Evolutionary conservation across 2,329 filamentous ascomycete genomes (phyloP), one percentile per base, ranked within the genome.

Genomic region (Xylariaceae sp.): DNA sequence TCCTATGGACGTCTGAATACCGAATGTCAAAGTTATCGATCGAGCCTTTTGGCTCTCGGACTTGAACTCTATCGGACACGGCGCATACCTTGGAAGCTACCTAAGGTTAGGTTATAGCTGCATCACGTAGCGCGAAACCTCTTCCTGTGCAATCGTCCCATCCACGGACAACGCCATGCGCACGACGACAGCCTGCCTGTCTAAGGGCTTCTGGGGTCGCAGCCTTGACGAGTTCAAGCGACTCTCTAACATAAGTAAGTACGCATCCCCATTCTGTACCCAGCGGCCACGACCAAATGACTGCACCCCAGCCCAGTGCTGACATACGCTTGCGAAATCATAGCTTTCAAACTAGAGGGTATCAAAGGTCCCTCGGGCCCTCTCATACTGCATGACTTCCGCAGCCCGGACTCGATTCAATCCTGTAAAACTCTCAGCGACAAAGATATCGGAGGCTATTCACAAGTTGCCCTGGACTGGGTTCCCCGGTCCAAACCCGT

Each of bases 341-440:
- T 56, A 88, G 85, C 77, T 26, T 61, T 85, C 48, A 83, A 74
- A 36, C 69, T 84, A 51, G 83, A 89, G 63, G 81, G 74, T 34
- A 70, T 88, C 53, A 79, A 77, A 50, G 73, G 73, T 17, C 76
- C 84, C 16, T 71, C 70, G 1, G 76, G 74, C 16, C 81, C 85
- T 1, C 77, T 76, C 43, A 67, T 73, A 5, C 71, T 92, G 23
- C 74, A 82, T 54, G 66, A 70, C 50, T 90, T 90, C 64, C 66
- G 73, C 52, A 52, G 57, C 13, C 57, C 66, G 29, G 64, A 67
- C 15, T 66, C 68, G 3, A 54, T 78, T 26, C 50, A 62, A 24
- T 65, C 68, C 46, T 77, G 73, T 62, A 92, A 94, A 61, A 70
- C 85, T 50, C 92, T 97, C 81, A 85, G 82, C 50, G 90, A 98